Conservation (phyloP, 176 grass and related monocot species). For the Elymus sibiricus region DNA sequence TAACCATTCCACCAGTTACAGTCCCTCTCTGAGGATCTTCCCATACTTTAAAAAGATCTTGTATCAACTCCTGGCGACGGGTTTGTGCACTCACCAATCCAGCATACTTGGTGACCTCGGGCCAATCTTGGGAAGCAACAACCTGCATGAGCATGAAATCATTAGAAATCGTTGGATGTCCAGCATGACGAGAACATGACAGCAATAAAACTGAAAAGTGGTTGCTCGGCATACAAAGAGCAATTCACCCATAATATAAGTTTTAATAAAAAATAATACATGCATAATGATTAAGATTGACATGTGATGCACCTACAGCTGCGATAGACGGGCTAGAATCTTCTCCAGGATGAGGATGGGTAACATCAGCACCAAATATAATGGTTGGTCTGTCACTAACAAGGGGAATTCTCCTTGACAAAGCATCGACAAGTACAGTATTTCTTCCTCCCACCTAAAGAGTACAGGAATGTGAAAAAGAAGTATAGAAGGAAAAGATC, state of each 20-base stretch:
- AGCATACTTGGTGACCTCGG: conserved; percentile 69
- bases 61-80: conserved; percentile 63
- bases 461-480: conserved; percentile 7
- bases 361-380: conserved; percentile 77
- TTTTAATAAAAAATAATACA: conserved; percentile 10
- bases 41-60: conserved; percentile 66
- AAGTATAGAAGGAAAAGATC: not conserved
- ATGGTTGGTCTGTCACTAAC: conserved; percentile 62
- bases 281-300: conserved; percentile 1
- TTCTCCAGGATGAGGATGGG: conserved; percentile 72
- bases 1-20: conserved; percentile 59
- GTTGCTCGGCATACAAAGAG: not conserved
- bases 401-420: conserved; percentile 54
- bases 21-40: conserved; percentile 57
- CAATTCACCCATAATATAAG: not conserved
- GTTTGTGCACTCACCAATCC: conserved; percentile 64
- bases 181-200: not conserved
- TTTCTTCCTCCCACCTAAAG: conserved; percentile 69
- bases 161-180: not conserved
- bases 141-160: conserved; percentile 36
- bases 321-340: conserved; percentile 73
- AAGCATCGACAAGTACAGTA: conserved; percentile 55
- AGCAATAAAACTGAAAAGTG: not conserved
- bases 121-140: conserved; percentile 82
- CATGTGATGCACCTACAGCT: conserved; percentile 49